Base-by-base conservation (phyloP, 2,329 filamentous ascomycete species). In the Aspergillus versicolor region DNA sequence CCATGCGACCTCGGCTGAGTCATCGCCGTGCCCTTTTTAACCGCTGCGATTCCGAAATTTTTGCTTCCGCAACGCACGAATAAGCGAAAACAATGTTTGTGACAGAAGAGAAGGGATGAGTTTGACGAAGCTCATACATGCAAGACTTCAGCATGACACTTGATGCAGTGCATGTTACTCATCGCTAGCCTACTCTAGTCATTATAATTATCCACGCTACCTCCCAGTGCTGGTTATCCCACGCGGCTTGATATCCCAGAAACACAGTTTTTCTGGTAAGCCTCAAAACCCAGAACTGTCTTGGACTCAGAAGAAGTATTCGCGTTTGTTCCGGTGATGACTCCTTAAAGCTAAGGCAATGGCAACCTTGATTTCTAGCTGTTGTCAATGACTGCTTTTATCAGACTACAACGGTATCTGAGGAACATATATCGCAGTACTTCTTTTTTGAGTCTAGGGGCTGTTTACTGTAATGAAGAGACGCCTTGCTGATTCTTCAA, bases 371-470 rank as follows among this genome's bases (percentile, higher is more conserved):
- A 79, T 79, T 81, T 81, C 78, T 77, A 74, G 77, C 77, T 72
- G 70, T 73, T 74, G 75, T 75, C 78, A 63, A 74, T 81, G 78
- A 72, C 74, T 57, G 61, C 70, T 73, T 82, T 79, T 82, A 82
- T 85, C 87, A 40, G 90, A 94, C 90, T 94, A 94, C 90, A 93
- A 94, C 90, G 90, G 90, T 94, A 94, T 94, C 90, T 94, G 90
- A 94, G 84, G 82, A 80, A 80, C 75, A 69, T 59, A 58, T 57
- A 48, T 46, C 24, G 54, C 44, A 52, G 43, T 42, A 59, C 45
- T 55, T 57, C 61, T 56, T 62, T 56, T 56, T 52, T 37, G 42
- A 13, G 37, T 45, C 24, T 37, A 32, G 52, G 38, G 44, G n/a
- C 40, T 37, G 40, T 54, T 38, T 24, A 15, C 56, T 45, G 59